Base-by-base conservation (phyloP, 2,329 filamentous ascomycete species). In the Blastomyces percursus region DNA sequence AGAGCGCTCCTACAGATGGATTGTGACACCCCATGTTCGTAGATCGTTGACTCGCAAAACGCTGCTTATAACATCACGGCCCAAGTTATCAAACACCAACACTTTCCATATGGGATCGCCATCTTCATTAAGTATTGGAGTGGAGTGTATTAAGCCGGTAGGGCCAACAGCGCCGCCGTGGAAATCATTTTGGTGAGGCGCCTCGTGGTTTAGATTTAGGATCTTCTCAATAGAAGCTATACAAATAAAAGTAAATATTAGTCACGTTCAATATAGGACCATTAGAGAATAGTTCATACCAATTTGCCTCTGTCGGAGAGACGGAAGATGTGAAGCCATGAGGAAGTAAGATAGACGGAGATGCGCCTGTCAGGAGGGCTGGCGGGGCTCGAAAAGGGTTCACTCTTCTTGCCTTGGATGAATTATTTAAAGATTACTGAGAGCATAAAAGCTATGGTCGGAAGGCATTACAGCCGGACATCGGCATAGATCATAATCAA, bases 31-130 rank as follows among this genome's bases (percentile, higher is more conserved):
- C 85, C 94, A 91, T 65, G 88, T 85, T 66, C 95, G 84, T 72
- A 99, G 79, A 77, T 99, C 94, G 72, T 91, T 96, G 66, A 99
- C 94, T 64, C 92, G 84, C 67, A 99, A 81, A 2, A 99, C 92
- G 71, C 92, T 96, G 79, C 91, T 96, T 71, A 99, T 96, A 64
- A 99, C 90, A 83, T 97, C 92, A 74, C 92, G 84, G 57, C 93
- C 94, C 69, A 88, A 78, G 69, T 93, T 89, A 76, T 99, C 95
- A 73, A 99, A 97, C 11, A 99, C 91, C 60, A 99, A 80, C 7
- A 97, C 90, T 76, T 97, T 97, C 93, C 93, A 97, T 78, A 96
- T 92, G 0, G 93, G 92, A 71, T 96, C 90, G 66, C 92, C 91
- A 69, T 95, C 88, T 56, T 90, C 83, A 68, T 91, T 91, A 65